Conservation (phyloP, 2,329 filamentous ascomycete genomes). For the Ambrosiella xylebori region DNA sequence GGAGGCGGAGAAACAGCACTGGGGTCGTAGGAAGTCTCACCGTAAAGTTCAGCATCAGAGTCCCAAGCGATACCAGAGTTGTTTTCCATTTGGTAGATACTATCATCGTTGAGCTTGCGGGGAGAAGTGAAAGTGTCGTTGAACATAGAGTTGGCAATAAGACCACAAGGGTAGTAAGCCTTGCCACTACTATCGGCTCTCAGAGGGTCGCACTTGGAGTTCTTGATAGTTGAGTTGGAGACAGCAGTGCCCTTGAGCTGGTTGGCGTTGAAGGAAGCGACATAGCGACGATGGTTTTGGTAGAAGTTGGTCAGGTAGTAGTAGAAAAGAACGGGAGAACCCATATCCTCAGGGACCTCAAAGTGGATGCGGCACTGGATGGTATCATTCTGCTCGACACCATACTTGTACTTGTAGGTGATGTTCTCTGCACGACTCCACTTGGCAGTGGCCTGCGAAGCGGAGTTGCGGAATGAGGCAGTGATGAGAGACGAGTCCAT, state of each 20-base stretch:
- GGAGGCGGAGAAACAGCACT: conserved; percentile 61
- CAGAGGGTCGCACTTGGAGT: conserved; percentile 62
- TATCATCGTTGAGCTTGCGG: conserved; percentile 39
- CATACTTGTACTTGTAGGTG: conserved; percentile 21
- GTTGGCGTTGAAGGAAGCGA: conserved; percentile 67
- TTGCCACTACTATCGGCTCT: conserved; percentile 34
- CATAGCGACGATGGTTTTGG: conserved; percentile 94
- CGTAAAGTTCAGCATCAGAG: conserved; percentile 68
- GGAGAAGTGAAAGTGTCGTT: conserved; percentile 75
- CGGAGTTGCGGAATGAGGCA: conserved; percentile 52
- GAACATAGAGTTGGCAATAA: conserved; percentile 94
- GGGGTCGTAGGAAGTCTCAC: conserved; percentile 45
- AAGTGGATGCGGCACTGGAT: conserved; percentile 60
- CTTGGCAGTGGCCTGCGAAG: conserved; percentile 21
- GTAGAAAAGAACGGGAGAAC: conserved; percentile 75
- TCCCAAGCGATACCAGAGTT: conserved; percentile 67
- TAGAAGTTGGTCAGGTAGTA: conserved; percentile 97
- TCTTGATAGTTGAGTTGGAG: conserved; percentile 39
- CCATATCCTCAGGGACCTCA: conserved; percentile 59
- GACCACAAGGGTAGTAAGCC: conserved; percentile 82
- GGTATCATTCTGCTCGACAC: conserved; percentile 21
- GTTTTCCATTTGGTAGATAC: conserved; percentile 58
- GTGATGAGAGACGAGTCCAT: conserved; percentile 43
- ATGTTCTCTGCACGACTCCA: conserved; percentile 28
- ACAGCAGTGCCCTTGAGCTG: conserved; percentile 61